Evolutionary conservation across 192 early-diverging fungal species (phyloP).

Genomic region (Linnemannia exigua): DNA sequence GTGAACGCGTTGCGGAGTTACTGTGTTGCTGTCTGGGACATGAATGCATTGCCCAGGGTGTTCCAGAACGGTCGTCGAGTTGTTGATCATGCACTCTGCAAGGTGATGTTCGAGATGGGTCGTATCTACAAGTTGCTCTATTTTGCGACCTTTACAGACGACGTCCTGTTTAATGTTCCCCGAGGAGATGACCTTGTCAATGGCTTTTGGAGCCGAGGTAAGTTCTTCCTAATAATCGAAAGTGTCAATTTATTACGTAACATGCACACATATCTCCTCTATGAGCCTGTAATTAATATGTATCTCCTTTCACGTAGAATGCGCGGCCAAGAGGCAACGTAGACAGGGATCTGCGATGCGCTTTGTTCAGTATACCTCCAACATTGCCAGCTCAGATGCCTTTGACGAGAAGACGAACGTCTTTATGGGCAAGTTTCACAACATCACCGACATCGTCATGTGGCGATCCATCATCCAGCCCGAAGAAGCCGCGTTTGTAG

Average conservation of each 20-base stretch:
- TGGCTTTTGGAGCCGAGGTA: slow-evolving; percentile 63
- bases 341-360: slow-evolving; percentile 29
- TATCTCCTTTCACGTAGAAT: slow-evolving; percentile 21
- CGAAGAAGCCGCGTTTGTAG: slow-evolving; percentile 71
- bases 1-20: slow-evolving; percentile 72
- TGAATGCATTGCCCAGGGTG: slow-evolving; percentile 71
- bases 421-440: slow-evolving; percentile 73
- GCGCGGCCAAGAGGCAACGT: slow-evolving; percentile 34
- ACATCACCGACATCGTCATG: slow-evolving; percentile 75
- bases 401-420: slow-evolving; percentile 75
- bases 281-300: neutral
- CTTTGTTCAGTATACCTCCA: slow-evolving; percentile 47
- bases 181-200: slow-evolving; percentile 50
- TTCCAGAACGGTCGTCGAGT: slow-evolving; percentile 74
- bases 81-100: slow-evolving; percentile 74
- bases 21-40: slow-evolving; percentile 68
- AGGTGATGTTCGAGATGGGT: slow-evolving; percentile 72
- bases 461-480: slow-evolving; percentile 75
- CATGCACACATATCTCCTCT: neutral
- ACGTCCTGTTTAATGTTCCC: slow-evolving; percentile 71
- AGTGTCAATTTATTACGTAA: too few relatives aligned
- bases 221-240: neutral
- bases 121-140: slow-evolving; percentile 65
- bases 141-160: slow-evolving; percentile 69
- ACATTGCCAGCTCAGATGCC: slow-evolving; percentile 29